Evolutionary conservation across 176 grass and related monocot genomes (phyloP).

Genomic region (Bonia amplexicaulis): DNA sequence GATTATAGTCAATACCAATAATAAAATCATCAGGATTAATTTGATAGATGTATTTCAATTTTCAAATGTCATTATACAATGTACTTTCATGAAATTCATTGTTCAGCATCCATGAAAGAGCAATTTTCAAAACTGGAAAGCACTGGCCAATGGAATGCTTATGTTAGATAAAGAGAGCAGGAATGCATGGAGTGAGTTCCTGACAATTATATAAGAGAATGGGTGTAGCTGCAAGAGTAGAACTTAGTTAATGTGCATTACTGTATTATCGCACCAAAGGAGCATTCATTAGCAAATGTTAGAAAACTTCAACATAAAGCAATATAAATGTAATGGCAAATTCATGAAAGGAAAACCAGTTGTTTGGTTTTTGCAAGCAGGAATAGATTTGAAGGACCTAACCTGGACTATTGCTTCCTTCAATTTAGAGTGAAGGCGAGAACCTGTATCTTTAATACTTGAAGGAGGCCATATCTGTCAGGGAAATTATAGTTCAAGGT

Average conservation of each 20-base stretch:
- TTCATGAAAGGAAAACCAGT: background rate
- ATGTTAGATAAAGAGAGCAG: background rate
- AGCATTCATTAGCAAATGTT: constrained; percentile 1
- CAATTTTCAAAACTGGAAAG: background rate
- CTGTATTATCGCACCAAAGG: background rate
- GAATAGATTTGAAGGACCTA: constrained; percentile 17
- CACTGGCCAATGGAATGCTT: background rate
- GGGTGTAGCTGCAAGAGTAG: background rate
- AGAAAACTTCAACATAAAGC: background rate
- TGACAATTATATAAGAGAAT: background rate
- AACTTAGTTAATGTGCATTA: background rate
- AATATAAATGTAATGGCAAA: background rate
- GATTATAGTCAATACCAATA: background rate
- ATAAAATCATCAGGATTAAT: background rate
- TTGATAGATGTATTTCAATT: background rate
- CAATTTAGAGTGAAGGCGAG: constrained; percentile 67
- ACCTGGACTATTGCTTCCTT: constrained; percentile 87
- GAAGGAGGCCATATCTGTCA: constrained; percentile 90
- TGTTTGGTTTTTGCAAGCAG: constrained; percentile 6
- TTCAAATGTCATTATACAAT: background rate
- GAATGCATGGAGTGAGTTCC: background rate
- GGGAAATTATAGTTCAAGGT: constrained; percentile 19
- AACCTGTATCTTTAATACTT: constrained; percentile 96
- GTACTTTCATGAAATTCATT: background rate
- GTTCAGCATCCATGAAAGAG: background rate